Evolutionary conservation across 2,329 filamentous ascomycete species (phyloP).

Genomic region (Ophiosphaerella korrae): DNA sequence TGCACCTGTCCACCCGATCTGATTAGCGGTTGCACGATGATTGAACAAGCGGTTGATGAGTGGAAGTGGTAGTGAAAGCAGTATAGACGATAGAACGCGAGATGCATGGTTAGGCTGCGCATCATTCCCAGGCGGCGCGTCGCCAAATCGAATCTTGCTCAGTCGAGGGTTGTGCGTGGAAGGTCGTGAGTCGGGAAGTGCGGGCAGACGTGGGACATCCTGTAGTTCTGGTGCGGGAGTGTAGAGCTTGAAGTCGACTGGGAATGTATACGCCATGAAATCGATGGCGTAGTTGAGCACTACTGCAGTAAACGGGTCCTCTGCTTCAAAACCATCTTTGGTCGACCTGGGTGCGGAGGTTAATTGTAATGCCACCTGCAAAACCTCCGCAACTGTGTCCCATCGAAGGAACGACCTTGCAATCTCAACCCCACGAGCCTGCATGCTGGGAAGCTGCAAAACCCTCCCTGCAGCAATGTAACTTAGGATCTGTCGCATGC

Average conservation of each 20-base stretch:
- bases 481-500: slow-evolving; percentile 54
- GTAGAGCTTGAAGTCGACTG: slow-evolving; percentile 65
- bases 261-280: slow-evolving; percentile 66
- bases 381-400: slow-evolving; percentile 65
- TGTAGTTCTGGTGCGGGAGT: slow-evolving; percentile 52
- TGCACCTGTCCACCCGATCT: slow-evolving; percentile 48
- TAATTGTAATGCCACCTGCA: slow-evolving; percentile 64
- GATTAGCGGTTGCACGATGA: slow-evolving; percentile 59
- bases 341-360: slow-evolving; percentile 14
- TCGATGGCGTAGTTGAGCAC: slow-evolving; percentile 62
- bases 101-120: slow-evolving; percentile 48
- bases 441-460: slow-evolving; percentile 61
- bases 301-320: slow-evolving; percentile 60
- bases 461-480: slow-evolving; percentile 68
- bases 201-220: slow-evolving; percentile 56
- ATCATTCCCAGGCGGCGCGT: slow-evolving; percentile 58
- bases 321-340: slow-evolving; percentile 35
- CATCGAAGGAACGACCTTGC: slow-evolving; percentile 64
- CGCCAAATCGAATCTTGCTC: slow-evolving; percentile 73
- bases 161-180: slow-evolving; percentile 59
- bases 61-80: slow-evolving; percentile 72
- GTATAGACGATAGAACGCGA: slow-evolving; percentile 65
- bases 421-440: slow-evolving; percentile 64
- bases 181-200: slow-evolving; percentile 40
- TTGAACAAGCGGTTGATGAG: slow-evolving; percentile 70